Conservation (phyloP, 2,329 filamentous ascomycete genomes). For the Fusarium beomiforme region DNA sequence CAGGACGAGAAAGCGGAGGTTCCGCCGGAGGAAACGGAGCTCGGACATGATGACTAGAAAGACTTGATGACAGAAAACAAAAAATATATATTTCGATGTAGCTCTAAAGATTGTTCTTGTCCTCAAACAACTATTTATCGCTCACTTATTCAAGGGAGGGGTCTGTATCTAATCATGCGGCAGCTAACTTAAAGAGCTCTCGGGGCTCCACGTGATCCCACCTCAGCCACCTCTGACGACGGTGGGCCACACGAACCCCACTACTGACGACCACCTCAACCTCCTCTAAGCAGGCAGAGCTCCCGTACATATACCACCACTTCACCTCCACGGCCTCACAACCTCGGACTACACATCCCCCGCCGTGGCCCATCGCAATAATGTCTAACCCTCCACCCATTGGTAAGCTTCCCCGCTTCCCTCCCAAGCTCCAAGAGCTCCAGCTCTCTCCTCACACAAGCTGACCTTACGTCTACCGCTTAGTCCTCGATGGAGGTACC, state of each 20-base stretch:
- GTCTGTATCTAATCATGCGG: slow-evolving; percentile 12
- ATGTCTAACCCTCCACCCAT: slow-evolving; percentile 66
- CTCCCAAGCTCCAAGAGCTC: slow-evolving; percentile 24
- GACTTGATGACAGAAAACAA: neutral
- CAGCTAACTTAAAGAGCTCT: slow-evolving; percentile 8
- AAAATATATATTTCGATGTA: neutral
- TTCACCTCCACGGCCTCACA: slow-evolving; percentile 33
- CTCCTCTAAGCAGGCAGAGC: slow-evolving; percentile 43
- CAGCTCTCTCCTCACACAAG: slow-evolving; percentile 31
- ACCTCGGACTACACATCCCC: slow-evolving; percentile 12
- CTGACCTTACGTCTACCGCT: slow-evolving; percentile 35
- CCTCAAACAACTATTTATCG: neutral
- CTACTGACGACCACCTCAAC: slow-evolving; percentile 48
- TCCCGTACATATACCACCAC: slow-evolving; percentile 39
- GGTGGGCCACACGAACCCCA: slow-evolving; percentile 47
- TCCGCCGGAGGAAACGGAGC: slow-evolving; percentile 22
- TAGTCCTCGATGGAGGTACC: slow-evolving; percentile 99
- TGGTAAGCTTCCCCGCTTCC: slow-evolving; percentile 53
- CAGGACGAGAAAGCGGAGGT: slow-evolving; percentile 69
- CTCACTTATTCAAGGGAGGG: slow-evolving; percentile 7
- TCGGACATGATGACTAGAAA: slow-evolving; percentile 33
- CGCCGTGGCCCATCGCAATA: slow-evolving; percentile 43
- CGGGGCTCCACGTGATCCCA: slow-evolving; percentile 51
- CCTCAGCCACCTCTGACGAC: slow-evolving; percentile 51
- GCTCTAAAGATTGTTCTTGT: neutral